These are phyloP conservation scores for Spinacia oleracea DNA, from an alignment of 179 eudicot genomes.

Conservation along the genomic window DNA sequence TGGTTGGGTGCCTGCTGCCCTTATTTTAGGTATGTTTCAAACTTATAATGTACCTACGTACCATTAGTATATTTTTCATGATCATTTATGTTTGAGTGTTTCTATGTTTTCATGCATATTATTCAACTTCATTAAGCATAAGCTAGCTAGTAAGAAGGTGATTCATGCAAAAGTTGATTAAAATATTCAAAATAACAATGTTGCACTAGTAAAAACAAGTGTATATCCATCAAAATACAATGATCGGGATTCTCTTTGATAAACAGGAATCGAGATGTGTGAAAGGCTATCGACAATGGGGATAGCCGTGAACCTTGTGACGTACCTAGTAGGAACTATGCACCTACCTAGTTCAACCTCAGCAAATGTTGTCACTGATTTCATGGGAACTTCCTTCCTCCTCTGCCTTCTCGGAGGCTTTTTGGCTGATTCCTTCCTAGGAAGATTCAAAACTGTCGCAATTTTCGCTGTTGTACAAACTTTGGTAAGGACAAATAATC, in stretches of 20 bases:
- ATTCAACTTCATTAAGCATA: constrained; percentile 1
- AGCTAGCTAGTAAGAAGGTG: background rate
- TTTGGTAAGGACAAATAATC: constrained; percentile 45
- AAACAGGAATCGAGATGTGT: constrained; percentile 69
- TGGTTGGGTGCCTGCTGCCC: constrained; percentile 87
- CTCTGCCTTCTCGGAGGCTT: constrained; percentile 82
- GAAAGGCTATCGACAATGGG: constrained; percentile 98
- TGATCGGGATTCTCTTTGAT: background rate
- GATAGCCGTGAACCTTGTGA: constrained; percentile 90
- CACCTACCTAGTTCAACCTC: constrained; percentile 78
- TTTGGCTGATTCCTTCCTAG: constrained; percentile 78
- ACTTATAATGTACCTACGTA: background rate
- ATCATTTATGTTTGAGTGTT: background rate
- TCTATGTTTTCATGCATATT: background rate
- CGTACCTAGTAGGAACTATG: constrained; percentile 76
- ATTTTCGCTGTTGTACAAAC: constrained; percentile 59
- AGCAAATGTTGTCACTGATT: constrained; percentile 88
- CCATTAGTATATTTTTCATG: background rate
- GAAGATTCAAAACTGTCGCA: constrained; percentile 78
- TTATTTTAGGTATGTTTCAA: constrained; percentile 59
- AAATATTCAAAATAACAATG: constrained; percentile 21
- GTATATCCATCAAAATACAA: background rate
- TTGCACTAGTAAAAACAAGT: background rate
- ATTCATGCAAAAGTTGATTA: constrained; percentile 32
- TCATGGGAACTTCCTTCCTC: constrained; percentile 84